Evolutionary conservation across 345 rosid genomes (phyloP).

Genomic region (Nephelium lappaceum): DNA sequence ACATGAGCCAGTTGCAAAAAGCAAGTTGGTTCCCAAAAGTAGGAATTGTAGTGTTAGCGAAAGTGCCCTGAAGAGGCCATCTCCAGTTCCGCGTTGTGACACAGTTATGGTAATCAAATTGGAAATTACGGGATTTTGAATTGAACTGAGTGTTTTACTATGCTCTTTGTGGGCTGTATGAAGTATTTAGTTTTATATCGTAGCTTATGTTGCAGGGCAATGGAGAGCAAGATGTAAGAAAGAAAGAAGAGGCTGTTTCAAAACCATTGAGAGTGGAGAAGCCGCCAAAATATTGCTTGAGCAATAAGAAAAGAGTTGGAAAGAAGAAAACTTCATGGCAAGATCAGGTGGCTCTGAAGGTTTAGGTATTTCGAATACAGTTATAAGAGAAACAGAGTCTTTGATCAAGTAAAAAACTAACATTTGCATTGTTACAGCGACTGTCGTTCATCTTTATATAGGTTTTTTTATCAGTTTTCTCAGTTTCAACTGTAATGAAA

Average conservation of each 20-base stretch:
- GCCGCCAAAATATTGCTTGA: constrained; percentile 17
- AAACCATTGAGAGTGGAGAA: constrained; percentile 16
- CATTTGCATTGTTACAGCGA: constrained; percentile 6
- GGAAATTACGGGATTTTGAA: background rate
- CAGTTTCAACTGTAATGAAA: constrained; percentile 7
- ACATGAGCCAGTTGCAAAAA: background rate
- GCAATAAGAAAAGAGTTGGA: constrained; percentile 24
- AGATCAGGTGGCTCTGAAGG: constrained; percentile 33
- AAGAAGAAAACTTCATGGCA: constrained; percentile 46
- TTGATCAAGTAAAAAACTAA: background rate
- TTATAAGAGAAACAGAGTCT: background rate
- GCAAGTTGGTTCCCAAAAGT: constrained; percentile 9
- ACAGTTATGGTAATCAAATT: constrained; percentile 24
- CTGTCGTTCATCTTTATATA: background rate
- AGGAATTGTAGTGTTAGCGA: background rate
- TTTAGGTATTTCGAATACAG: background rate
- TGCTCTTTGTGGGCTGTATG: background rate
- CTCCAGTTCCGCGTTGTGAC: constrained; percentile 6
- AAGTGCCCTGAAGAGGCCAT: constrained; percentile 12
- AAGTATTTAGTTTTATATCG: background rate
- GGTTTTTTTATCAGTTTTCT: background rate
- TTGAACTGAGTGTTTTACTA: background rate
- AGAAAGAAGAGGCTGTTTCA: constrained; percentile 15
- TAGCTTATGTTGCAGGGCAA: constrained; percentile 18
- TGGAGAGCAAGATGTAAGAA: background rate